Conservation (phyloP, 1,284 basidiomycete species). For the Tylopilus sp. region DNA sequence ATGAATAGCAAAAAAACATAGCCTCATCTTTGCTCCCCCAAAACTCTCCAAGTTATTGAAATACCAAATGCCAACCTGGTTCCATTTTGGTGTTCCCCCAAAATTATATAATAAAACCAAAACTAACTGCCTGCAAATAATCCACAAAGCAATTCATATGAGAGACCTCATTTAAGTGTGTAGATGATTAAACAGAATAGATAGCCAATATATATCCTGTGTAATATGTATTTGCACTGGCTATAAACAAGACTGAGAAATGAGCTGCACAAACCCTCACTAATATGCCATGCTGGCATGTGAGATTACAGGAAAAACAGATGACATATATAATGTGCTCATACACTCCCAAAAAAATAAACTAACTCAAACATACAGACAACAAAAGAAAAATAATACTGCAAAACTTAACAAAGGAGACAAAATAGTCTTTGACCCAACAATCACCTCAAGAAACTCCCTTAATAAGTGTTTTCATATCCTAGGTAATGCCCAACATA, state of each 20-base stretch:
- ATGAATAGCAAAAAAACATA: not conserved
- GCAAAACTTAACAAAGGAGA: not conserved
- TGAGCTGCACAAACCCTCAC: not conserved
- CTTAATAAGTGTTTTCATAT: not conserved
- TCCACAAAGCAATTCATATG: not conserved
- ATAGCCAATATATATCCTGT: not conserved
- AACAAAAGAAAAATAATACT: not conserved
- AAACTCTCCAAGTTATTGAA: not conserved
- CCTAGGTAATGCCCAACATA: not conserved
- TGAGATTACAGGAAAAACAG: no score
- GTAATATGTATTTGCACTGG: not conserved
- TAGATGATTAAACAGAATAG: not conserved
- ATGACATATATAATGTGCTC: no score
- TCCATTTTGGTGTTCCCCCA: not conserved
- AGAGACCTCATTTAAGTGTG: not conserved
- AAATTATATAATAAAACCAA: not conserved
- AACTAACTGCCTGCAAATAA: not conserved
- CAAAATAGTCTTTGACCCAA: not conserved
- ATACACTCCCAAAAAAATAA: not conserved
- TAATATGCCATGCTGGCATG: no score
- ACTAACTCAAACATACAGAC: not conserved
- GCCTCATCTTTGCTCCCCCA: not conserved
- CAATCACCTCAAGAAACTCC: not conserved
- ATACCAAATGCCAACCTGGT: not conserved
- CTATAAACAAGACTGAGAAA: not conserved